Evolutionary conservation across 2,329 filamentous ascomycete species (phyloP).

Genomic region (Aspergillus felis): DNA sequence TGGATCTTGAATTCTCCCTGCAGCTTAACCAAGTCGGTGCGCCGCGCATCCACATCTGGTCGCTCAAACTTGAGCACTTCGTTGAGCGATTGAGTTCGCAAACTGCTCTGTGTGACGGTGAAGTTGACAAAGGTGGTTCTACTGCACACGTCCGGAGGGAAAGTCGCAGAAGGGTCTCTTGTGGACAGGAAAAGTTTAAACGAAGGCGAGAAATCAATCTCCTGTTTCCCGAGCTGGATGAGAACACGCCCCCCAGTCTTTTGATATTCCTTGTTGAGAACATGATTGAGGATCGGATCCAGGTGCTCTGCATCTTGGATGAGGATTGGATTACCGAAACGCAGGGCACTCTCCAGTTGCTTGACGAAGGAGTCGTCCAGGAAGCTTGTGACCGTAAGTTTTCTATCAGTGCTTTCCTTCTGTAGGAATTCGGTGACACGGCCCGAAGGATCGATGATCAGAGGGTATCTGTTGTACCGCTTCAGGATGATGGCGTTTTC

Average conservation of each 20-base stretch:
- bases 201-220: conserved; percentile 96
- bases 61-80: conserved; percentile 96
- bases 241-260: conserved; percentile 96
- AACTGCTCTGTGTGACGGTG: conserved; percentile 96
- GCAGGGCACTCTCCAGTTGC: conserved; percentile 91
- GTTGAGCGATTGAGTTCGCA: conserved; percentile 96
- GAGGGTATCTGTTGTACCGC: conserved; percentile 95
- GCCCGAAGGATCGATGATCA: conserved; percentile 97
- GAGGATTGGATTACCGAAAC: conserved; percentile 96
- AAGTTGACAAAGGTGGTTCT: conserved; percentile 99
- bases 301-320: conserved; percentile 98
- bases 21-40: conserved; percentile 96
- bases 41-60: conserved; percentile 92
- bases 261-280: conserved; percentile 99
- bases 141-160: conserved; percentile 95
- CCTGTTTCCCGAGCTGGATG: conserved; percentile 96
- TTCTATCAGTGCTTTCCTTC: conserved; percentile 88
- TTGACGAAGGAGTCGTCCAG: conserved; percentile 97
- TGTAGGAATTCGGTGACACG: conserved; percentile 92
- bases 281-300: conserved; percentile 95
- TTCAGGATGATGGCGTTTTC: conserved; percentile 98
- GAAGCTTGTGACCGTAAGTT: conserved; percentile 95
- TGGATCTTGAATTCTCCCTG: conserved; percentile 99
- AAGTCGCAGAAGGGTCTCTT: conserved; percentile 89
- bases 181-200: conserved; percentile 96